A percentile compares a stretch with the other conserved stretches of the same genome.
phyloP scores from a whole-genome alignment of 2,329 filamentous ascomycete species.

The Diaporthe vexans region DNA sequence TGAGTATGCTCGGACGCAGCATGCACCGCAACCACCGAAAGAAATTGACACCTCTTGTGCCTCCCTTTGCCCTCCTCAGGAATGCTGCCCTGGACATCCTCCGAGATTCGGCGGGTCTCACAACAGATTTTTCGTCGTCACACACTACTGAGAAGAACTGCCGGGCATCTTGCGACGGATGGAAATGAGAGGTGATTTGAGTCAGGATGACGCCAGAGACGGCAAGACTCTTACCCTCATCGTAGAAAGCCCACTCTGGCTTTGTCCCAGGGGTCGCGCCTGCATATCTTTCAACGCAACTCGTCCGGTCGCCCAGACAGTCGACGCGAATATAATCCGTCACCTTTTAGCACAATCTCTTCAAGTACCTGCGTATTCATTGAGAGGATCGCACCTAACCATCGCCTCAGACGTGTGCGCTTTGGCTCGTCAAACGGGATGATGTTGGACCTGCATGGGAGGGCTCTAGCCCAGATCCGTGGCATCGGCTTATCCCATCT shows the following conservation, averaged over 20 bases:
- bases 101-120: too few species aligned
- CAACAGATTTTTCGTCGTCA: not conserved
- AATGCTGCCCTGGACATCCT: accelerated
- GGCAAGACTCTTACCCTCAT: not conserved
- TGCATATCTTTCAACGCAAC: not conserved
- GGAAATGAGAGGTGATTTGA: not conserved
- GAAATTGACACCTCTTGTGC: accelerated
- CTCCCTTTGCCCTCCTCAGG: too few species aligned
- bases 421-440: not conserved
- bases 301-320: too few species aligned
- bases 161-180: too few species aligned
- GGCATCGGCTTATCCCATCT: not conserved
- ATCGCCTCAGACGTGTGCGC: not conserved
- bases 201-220: not conserved
- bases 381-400: not conserved
- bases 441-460: not conserved
- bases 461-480: not conserved
- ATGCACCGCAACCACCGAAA: too few species aligned
- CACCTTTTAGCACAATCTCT: accelerated
- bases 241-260: not conserved
- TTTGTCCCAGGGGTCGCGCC: not conserved
- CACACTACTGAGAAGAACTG: not conserved
- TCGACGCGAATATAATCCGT: not conserved
- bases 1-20: too few species aligned
- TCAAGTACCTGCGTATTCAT: not conserved